Evolutionary conservation across 1,139 yeast genomes (phyloP), one percentile per base, ranked within the genome.

Genomic region (Blastobotrys buckinghamii): DNA sequence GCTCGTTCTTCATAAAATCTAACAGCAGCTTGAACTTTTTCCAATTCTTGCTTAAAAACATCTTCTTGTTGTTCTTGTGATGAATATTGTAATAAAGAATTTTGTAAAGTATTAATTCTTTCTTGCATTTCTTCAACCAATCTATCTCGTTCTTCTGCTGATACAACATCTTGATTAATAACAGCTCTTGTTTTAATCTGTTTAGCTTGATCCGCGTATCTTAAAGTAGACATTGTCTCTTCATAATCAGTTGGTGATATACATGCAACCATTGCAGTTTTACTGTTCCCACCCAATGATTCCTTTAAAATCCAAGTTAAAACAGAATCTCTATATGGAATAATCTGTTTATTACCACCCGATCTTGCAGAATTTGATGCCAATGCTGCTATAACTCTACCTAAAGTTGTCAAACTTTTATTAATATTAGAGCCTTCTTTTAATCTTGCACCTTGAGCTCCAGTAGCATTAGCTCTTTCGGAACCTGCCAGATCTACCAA

Each of bases 401-500:
- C 95, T 20, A 85, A 69, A 0, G 88, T 84, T 0, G 90, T 81
- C 49, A 85, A 68, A 0, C 90, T 82, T 60, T 82, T 81, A 66
- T 85, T 86, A 58, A 86, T 85, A 53, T 80, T 78, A 5, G 81
- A 73, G 0, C 95, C 95, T 62, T 86, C 95, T 55, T 80, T 76
- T 48, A 84, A 72, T 45, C 94, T 69, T 12, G 76, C 77, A 2
- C 86, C 88, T 22, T 75, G 77, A 1, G 84, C 75, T 26, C 85
- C 85, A 0, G 87, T 78, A 17, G 81, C 74, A 17, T 70, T 64
- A 7, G 83, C 78, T 50, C 92, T 70, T 61, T 85, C 95, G 0
- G 90, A 82, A 0, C 95, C 95, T 0, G 95, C 95, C 57, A 85
- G 69, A 66, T 85, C 95, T 1, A 85, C 92, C 30, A 85, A 70